A percentile compares a stretch with the other conserved stretches of the same genome.
Evolutionary conservation across 768 basidiomycete genomes (phyloP).

Genomic region (Phylloporus sp.): DNA sequence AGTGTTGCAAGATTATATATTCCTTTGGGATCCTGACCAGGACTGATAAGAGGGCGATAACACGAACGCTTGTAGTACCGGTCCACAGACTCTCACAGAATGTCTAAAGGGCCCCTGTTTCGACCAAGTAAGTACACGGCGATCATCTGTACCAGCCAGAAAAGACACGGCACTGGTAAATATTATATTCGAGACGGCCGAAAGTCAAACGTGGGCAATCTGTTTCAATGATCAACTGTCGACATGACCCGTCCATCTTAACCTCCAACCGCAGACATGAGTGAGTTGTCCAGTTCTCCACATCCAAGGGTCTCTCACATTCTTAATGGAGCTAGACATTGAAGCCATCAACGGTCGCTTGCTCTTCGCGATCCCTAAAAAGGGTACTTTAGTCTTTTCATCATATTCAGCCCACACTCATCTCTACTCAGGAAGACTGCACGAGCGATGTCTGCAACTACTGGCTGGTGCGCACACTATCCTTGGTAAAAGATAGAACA

Average conservation of each 20-base stretch:
- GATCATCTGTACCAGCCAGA: no score
- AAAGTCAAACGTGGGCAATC: background rate
- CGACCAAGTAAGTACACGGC: no score
- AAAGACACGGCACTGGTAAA: no score
- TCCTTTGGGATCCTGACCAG: no score
- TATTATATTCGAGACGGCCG: no score
- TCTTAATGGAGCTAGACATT: constrained; percentile 42
- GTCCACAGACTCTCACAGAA: no score
- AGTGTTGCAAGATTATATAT: no score
- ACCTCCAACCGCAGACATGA: constrained; percentile 14
- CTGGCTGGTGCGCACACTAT: constrained; percentile 60
- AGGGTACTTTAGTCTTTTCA: constrained; percentile 52
- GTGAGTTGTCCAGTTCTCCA: constrained; percentile 17
- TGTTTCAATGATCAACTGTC: no score
- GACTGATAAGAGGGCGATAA: no score
- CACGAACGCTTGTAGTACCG: no score
- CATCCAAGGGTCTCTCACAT: background rate
- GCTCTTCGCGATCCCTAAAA: constrained; percentile 96
- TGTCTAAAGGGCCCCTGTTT: no score
- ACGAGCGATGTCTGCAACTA: constrained; percentile 86
- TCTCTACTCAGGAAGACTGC: constrained; percentile 62
- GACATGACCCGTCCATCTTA: background rate
- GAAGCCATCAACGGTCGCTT: constrained; percentile 81
- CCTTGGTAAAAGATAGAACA: no score
- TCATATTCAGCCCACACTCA: background rate